Evolutionary conservation across 2,329 filamentous ascomycete species (phyloP).

Genomic region (Colletotrichum sp.): DNA sequence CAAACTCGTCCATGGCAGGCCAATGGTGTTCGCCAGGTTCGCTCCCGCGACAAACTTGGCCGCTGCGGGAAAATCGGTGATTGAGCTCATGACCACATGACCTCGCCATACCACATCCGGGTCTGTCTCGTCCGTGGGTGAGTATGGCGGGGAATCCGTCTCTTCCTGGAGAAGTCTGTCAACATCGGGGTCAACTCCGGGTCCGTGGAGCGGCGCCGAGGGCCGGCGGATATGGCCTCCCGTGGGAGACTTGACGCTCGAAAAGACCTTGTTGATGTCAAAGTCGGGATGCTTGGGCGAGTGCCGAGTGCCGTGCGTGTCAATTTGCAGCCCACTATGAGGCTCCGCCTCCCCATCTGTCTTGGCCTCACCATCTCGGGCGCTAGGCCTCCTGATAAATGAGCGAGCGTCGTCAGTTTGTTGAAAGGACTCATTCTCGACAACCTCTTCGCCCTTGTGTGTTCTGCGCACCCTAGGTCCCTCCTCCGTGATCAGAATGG

Average conservation of each 20-base stretch:
- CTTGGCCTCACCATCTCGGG: constrained; percentile 27
- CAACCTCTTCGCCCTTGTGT: constrained; percentile 92
- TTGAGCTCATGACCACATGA: constrained; percentile 74
- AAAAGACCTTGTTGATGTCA: constrained; percentile 86
- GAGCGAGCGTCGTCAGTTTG: constrained; percentile 37
- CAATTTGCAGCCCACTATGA: constrained; percentile 45
- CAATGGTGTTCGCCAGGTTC: constrained; percentile 68
- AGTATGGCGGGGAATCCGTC: constrained; percentile 82
- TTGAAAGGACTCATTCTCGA: constrained; percentile 74
- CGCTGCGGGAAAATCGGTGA: constrained; percentile 77
- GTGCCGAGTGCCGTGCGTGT: constrained; percentile 44
- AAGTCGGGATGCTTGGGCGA: constrained; percentile 68
- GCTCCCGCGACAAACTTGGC: constrained; percentile 86
- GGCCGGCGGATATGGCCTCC: constrained; percentile 50
- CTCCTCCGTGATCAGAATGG: constrained; percentile 79
- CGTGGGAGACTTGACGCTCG: constrained; percentile 78
- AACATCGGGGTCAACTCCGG: constrained; percentile 84
- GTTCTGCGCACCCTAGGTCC: constrained; percentile 83
- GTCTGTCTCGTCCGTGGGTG: constrained; percentile 76
- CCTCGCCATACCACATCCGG: constrained; percentile 81
- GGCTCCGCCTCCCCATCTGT: constrained; percentile 27
- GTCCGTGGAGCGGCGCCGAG: constrained; percentile 57
- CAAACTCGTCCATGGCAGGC: constrained; percentile 70
- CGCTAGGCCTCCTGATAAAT: constrained; percentile 37
- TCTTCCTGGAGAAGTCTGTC: constrained; percentile 85